These are phyloP conservation scores for Trichoderma virens DNA, from an alignment of 495 filamentous ascomycete species.

Conservation along the genomic window DNA sequence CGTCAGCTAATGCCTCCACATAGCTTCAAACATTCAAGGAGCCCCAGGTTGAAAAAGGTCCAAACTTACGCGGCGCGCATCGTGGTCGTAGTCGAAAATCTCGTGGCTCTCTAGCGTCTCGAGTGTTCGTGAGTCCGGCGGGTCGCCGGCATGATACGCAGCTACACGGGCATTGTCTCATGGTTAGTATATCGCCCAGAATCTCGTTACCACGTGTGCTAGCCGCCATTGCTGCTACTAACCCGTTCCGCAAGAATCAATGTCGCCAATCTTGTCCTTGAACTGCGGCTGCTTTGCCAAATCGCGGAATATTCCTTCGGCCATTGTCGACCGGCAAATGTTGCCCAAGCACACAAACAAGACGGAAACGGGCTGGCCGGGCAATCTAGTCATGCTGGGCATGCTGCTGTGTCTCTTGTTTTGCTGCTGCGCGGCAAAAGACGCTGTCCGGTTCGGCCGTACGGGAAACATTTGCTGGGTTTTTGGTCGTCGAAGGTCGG, in stretches of 20 bases:
- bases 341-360: slow-evolving; percentile 97
- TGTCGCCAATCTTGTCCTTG: slow-evolving; percentile 51
- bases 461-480: background rate
- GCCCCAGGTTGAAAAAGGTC: background rate
- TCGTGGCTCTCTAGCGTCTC: slow-evolving; percentile 65
- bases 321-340: slow-evolving; percentile 93
- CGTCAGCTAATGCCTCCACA: background rate
- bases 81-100: slow-evolving; percentile 68
- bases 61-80: slow-evolving; percentile 59
- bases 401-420: background rate
- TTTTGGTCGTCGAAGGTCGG: background rate
- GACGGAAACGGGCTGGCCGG: slow-evolving; percentile 52
- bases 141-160: slow-evolving; percentile 67
- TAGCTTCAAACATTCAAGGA: background rate
- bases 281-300: slow-evolving; percentile 50
- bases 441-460: background rate
- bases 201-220: background rate
- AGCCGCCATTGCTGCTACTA: background rate
- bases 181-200: background rate
- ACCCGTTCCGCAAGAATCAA: slow-evolving; percentile 86
- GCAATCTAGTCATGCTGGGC: slow-evolving; percentile 12
- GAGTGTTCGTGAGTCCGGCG: slow-evolving; percentile 79
- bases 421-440: background rate
- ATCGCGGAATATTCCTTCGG: slow-evolving; percentile 81
- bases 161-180: slow-evolving; percentile 22